Evolutionary conservation across 768 basidiomycete species (phyloP).

Genomic region (Suillus clintonianus): DNA sequence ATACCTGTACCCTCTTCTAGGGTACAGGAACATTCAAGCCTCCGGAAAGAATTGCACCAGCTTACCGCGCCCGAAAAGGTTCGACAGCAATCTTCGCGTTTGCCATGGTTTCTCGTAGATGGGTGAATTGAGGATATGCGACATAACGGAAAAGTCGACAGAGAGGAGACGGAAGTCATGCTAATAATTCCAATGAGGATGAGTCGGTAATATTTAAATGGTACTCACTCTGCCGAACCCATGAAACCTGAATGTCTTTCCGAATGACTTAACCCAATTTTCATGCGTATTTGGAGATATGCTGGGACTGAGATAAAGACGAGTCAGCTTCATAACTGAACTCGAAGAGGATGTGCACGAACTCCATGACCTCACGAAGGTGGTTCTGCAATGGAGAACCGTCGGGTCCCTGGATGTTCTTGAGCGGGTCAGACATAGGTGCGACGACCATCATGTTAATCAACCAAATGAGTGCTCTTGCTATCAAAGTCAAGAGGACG

Average conservation of each 20-base stretch:
- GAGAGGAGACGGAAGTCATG: constrained; percentile 57
- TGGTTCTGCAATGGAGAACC: constrained; percentile 45
- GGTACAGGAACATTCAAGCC: neutral
- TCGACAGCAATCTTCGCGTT: constrained; percentile 47
- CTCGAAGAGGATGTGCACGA: constrained; percentile 17
- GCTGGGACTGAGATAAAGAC: constrained; percentile 39
- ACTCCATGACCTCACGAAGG: constrained; percentile 49
- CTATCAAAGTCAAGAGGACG: constrained; percentile 32
- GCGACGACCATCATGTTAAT: constrained; percentile 43
- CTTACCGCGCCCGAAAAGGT: constrained; percentile 51
- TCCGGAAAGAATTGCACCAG: constrained; percentile 1
- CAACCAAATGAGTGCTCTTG: constrained; percentile 41
- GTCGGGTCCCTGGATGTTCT: constrained; percentile 48
- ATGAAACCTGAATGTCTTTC: constrained; percentile 55
- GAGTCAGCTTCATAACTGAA: neutral
- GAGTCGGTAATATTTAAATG: neutral
- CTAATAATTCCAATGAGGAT: constrained; percentile 25
- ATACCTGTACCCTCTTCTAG: too few species aligned
- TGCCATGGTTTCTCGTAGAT: constrained; percentile 60
- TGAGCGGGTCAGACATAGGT: constrained; percentile 51
- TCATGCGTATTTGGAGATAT: constrained; percentile 41
- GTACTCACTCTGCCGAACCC: constrained; percentile 50
- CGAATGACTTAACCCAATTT: constrained; percentile 46
- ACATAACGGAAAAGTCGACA: constrained; percentile 49
- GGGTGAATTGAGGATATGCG: constrained; percentile 50